These are phyloP conservation scores for Kodamaea kaohsiungensis DNA, from an alignment of 805 yeast genomes.

Conservation along the genomic window DNA sequence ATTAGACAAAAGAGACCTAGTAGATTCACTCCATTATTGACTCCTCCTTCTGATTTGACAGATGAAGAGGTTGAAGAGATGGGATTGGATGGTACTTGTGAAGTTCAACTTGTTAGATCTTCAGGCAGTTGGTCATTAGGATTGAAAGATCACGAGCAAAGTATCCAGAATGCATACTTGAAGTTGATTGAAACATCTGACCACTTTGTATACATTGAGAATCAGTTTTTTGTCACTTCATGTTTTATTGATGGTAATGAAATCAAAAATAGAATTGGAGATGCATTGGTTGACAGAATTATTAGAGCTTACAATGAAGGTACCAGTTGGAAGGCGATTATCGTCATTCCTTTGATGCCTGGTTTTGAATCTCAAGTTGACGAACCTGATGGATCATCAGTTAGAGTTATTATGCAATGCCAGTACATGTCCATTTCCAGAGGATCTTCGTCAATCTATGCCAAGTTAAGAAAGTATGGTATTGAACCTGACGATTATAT, in stretches of 20 bases:
- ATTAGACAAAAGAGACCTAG: constrained; percentile 93
- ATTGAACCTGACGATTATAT: constrained; percentile 90
- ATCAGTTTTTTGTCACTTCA: constrained; percentile 93
- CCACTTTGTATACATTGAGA: constrained; percentile 91
- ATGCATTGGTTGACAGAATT: constrained; percentile 96
- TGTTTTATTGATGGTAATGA: constrained; percentile 81
- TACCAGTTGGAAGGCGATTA: constrained; percentile 84
- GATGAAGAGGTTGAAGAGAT: constrained; percentile 64
- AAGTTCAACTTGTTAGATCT: constrained; percentile 85
- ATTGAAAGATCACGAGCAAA: constrained; percentile 76
- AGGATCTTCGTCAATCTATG: constrained; percentile 86
- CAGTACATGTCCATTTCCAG: constrained; percentile 92
- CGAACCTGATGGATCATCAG: constrained; percentile 90
- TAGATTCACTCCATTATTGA: constrained; percentile 83
- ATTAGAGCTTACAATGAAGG: constrained; percentile 80
- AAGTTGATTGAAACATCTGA: constrained; percentile 88
- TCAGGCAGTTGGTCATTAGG: constrained; percentile 95
- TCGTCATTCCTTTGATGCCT: constrained; percentile 94
- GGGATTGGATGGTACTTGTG: constrained; percentile 81
- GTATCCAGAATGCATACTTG: constrained; percentile 90
- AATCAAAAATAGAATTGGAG: constrained; percentile 87
- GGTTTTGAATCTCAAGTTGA: constrained; percentile 95
- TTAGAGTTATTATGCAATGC: constrained; percentile 94
- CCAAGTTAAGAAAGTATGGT: constrained; percentile 73
- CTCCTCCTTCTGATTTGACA: constrained; percentile 90